Base-by-base conservation (phyloP, 164 flowering plant species). In the Vitis rotundifolia region DNA sequence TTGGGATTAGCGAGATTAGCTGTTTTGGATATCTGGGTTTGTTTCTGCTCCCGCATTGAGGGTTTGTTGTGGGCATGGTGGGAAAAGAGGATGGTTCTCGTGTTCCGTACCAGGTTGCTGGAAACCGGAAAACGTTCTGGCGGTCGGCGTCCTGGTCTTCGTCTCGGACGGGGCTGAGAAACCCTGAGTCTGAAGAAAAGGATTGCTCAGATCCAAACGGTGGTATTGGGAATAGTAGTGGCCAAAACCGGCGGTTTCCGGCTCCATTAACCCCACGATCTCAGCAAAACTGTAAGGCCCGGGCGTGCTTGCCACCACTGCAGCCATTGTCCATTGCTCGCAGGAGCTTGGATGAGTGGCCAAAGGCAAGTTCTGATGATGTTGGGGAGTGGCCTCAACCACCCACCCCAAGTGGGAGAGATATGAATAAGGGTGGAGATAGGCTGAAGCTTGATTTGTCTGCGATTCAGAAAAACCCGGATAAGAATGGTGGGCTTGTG, bases 261-360 rank as follows among this genome's bases (percentile, higher is more conserved):
- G 82, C 73, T 37, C 94, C 93, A 2, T 79, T 89, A 51, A 93
- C 95, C 50, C 98, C 98, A 8, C 70, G 97, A 8, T 79, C 92
- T 4, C 91, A 88, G 37, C 88, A 86, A 56, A 84, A 82, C 69
- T 61, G 71, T 19, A 93, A 90, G 77, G 87, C 78, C 0, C 76
- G 95, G 68, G 77, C 93, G 26, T 85, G 88, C 72, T 83, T 93
- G 78, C 98, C 97, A 0, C 97, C 94, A 1, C 72, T 91, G 73
- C 97, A 90, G 80, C 98, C 98, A 2, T 70, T 93, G 59, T 80
- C 97, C 0, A 90, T 91, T 70, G 84, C 93, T 59, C 85, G 95
- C 5, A 73, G 95, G 61, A 90, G 92, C 73, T 76, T 88, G 29
- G 97, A 91, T 72, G 97, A 91, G 84, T 91, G 98, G 98, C 98